Evolutionary conservation across 1,139 yeast species (phyloP).

Genomic region (Suhomyces wounanorum): DNA sequence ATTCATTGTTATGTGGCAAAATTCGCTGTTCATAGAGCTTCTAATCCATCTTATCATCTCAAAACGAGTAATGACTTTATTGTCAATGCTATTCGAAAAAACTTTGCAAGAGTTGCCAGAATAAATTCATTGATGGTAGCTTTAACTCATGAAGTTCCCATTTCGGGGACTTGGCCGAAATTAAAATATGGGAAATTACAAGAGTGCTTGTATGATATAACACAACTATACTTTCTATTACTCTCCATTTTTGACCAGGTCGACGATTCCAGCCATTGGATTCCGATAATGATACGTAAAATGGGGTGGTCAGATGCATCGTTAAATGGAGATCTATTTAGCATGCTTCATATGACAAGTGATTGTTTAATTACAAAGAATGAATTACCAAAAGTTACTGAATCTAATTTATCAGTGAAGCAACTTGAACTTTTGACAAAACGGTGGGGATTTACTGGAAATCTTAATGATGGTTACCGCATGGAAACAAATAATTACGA

Average conservation of each 20-base stretch:
- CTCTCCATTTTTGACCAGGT: slow-evolving; percentile 29
- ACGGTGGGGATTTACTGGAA: slow-evolving; percentile 34
- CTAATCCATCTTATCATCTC: slow-evolving; percentile 23
- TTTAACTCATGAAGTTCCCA: slow-evolving; percentile 33
- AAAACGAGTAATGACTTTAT: slow-evolving; percentile 27
- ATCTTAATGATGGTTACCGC: slow-evolving; percentile 31
- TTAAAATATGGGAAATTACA: slow-evolving; percentile 30
- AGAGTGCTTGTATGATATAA: slow-evolving; percentile 28
- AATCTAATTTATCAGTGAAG: slow-evolving; percentile 33
- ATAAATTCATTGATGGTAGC: slow-evolving; percentile 28
- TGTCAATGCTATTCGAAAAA: slow-evolving; percentile 26
- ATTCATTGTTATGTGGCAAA: slow-evolving; percentile 34
- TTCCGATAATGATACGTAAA: slow-evolving; percentile 27
- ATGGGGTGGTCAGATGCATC: slow-evolving; percentile 37
- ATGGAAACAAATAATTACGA: not conserved
- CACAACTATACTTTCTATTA: slow-evolving; percentile 32
- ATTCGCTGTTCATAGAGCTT: slow-evolving; percentile 29
- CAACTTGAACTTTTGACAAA: slow-evolving; percentile 32
- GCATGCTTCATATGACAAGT: slow-evolving; percentile 37
- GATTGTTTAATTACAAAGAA: slow-evolving; percentile 29
- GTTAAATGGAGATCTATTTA: slow-evolving; percentile 34
- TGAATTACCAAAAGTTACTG: slow-evolving; percentile 38
- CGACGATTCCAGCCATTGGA: slow-evolving; percentile 32
- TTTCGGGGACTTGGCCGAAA: slow-evolving; percentile 41
- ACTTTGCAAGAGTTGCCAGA: slow-evolving; percentile 27